Conservation (phyloP, 148 eudicot genomes). For the Euryodendron excelsum region DNA sequence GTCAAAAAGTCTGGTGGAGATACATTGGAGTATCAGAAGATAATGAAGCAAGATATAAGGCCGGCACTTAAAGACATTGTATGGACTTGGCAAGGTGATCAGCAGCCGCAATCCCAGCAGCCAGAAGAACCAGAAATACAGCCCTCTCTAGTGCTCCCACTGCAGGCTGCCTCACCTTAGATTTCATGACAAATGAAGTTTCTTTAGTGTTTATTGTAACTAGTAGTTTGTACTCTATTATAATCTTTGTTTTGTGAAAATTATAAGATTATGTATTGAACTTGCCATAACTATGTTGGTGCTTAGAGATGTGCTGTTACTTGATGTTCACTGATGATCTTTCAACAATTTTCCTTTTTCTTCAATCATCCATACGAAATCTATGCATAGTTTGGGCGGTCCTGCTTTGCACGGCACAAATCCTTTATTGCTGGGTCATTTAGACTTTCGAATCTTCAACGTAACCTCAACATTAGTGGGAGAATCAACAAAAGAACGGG, state of each 20-base stretch:
- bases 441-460: too few species aligned
- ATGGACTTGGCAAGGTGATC: slow-evolving; percentile 60
- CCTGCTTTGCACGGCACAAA: too few species aligned
- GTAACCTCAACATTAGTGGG: too few species aligned
- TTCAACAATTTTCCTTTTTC: too few species aligned
- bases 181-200: not conserved
- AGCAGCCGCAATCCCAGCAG: slow-evolving; percentile 17
- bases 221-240: not conserved
- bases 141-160: not conserved
- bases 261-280: not conserved
- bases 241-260: not conserved
- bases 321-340: not conserved
- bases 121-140: slow-evolving; percentile 6
- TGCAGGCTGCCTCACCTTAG: not conserved
- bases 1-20: slow-evolving; percentile 29
- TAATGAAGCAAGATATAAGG: slow-evolving; percentile 36
- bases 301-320: not conserved
- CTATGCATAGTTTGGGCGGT: too few species aligned
- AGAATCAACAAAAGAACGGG: too few species aligned
- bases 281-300: not conserved
- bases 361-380: too few species aligned
- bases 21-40: slow-evolving; percentile 33
- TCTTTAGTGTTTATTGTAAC: not conserved
- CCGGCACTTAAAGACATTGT: slow-evolving; percentile 46
- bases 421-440: too few species aligned